phyloP scores from a whole-genome alignment of 352 stramenopile species.

The Thalassiosira mediterranea region DNA sequence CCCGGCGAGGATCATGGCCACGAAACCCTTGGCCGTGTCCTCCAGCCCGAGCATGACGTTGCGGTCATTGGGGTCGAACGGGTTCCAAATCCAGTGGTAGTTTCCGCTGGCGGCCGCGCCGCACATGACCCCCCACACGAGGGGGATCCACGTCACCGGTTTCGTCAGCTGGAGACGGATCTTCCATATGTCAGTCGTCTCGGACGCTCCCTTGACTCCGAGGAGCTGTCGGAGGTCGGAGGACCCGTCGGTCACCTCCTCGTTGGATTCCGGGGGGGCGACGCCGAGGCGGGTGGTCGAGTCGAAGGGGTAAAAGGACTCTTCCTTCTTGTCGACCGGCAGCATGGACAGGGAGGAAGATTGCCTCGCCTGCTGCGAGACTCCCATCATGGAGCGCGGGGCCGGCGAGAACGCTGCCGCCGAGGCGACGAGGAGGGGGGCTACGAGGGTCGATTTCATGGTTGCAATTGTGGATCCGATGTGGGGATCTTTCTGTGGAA shows the following conservation, averaged over 20 bases:
- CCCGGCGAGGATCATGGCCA: constrained; percentile 85
- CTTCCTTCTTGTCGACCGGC: constrained; percentile 11
- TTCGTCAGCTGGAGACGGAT: constrained; percentile 84
- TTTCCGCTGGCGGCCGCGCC: constrained; percentile 87
- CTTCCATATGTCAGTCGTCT: constrained; percentile 80
- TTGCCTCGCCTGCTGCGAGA: neutral
- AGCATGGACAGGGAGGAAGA: constrained; percentile 29
- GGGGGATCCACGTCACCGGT: constrained; percentile 83
- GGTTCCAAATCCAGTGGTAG: constrained; percentile 89
- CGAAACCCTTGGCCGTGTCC: constrained; percentile 83
- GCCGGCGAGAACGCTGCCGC: constrained; percentile 41
- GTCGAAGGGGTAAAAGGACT: constrained; percentile 30
- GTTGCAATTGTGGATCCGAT: constrained; percentile 2
- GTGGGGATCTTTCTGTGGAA: no score
- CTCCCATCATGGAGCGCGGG: constrained; percentile 19
- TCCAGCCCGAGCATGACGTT: constrained; percentile 77
- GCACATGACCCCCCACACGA: constrained; percentile 88
- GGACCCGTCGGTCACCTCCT: constrained; percentile 69
- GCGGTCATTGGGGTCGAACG: constrained; percentile 83
- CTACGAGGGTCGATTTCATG: constrained; percentile 36
- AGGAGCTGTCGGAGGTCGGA: constrained; percentile 74
- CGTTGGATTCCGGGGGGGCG: constrained; percentile 54
- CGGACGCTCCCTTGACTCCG: constrained; percentile 71
- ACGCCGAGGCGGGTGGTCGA: constrained; percentile 25
- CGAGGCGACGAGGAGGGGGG: constrained; percentile 27